Percentiles rank a stretch among this genome's conserved stretches.
Evolutionary conservation across 768 basidiomycete genomes (phyloP).

Genomic region (Coprinellus micaceus): DNA sequence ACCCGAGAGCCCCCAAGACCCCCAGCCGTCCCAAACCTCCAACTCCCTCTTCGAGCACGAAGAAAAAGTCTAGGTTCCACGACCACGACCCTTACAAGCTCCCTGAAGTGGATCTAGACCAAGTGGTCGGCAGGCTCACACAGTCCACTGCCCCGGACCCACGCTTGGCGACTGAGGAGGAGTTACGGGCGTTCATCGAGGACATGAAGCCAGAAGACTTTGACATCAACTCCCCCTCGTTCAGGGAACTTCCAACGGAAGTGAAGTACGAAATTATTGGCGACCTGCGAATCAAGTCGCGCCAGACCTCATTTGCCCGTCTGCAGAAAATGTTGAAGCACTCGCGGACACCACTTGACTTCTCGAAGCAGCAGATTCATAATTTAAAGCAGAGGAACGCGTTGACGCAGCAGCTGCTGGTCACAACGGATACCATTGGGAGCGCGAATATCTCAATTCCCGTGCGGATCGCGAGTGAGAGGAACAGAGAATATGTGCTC

Average conservation of each 20-base stretch:
- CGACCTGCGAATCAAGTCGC: slow-evolving; percentile 88
- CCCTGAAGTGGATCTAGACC: slow-evolving; percentile 75
- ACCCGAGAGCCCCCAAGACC: slow-evolving; percentile 50
- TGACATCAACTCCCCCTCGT: slow-evolving; percentile 85
- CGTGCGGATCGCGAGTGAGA: slow-evolving; percentile 89
- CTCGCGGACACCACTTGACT: slow-evolving; percentile 83
- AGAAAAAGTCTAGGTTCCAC: slow-evolving; percentile 59
- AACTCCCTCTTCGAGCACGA: slow-evolving; percentile 44
- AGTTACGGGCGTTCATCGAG: slow-evolving; percentile 88
- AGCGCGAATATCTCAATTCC: slow-evolving; percentile 89
- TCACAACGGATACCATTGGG: slow-evolving; percentile 90
- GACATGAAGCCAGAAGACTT: slow-evolving; percentile 96
- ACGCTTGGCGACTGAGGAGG: slow-evolving; percentile 93
- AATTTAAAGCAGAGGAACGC: slow-evolving; percentile 85
- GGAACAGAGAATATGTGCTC: slow-evolving; percentile 92
- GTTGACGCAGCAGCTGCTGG: slow-evolving; percentile 88
- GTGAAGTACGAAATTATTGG: slow-evolving; percentile 98
- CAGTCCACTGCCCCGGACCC: slow-evolving; percentile 71
- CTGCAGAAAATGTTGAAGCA: slow-evolving; percentile 85
- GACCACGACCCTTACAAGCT: slow-evolving; percentile 93
- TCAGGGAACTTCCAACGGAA: slow-evolving; percentile 90
- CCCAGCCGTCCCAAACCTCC: slow-evolving; percentile 37
- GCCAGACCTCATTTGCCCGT: slow-evolving; percentile 90
- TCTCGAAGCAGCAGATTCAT: slow-evolving; percentile 93
- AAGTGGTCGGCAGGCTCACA: slow-evolving; percentile 58